phyloP scores from a whole-genome alignment of 2,329 filamentous ascomycete species.

The Laburnicola sp. region DNA sequence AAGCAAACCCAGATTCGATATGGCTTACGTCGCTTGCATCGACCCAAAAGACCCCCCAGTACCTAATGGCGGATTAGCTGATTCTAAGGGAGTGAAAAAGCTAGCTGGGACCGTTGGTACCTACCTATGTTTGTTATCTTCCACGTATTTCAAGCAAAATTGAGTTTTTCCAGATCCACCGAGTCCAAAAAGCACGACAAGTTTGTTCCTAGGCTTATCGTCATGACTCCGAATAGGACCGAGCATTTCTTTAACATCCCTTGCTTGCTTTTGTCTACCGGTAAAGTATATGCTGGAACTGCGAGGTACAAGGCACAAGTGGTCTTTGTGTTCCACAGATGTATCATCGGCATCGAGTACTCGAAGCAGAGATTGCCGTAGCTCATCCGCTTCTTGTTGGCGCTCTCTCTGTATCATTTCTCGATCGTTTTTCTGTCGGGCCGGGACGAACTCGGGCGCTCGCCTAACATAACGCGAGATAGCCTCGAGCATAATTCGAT shows the following conservation, averaged over 20 bases:
- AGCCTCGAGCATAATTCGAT: constrained; percentile 22
- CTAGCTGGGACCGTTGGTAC: constrained; percentile 13
- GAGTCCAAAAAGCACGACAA: constrained; percentile 44
- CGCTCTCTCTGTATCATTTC: constrained; percentile 17
- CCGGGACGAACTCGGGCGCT: constrained; percentile 17
- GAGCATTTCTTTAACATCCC: constrained; percentile 17
- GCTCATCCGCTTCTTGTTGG: constrained; percentile 20
- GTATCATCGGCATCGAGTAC: background rate
- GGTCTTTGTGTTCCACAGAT: constrained; percentile 12
- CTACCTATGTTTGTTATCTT: constrained; percentile 42
- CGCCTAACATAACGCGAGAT: constrained; percentile 21
- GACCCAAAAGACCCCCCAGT: constrained; percentile 46
- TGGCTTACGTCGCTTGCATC: constrained; percentile 34
- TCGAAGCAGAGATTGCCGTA: constrained; percentile 10
- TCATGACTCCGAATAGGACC: constrained; percentile 10
- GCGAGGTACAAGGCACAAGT: constrained; percentile 27
- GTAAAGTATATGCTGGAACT: constrained; percentile 27
- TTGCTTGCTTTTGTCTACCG: constrained; percentile 21
- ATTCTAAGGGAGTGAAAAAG: too few relatives aligned
- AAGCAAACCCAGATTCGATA: constrained; percentile 27
- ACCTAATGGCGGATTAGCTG: constrained; percentile 15
- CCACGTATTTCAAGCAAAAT: constrained; percentile 44
- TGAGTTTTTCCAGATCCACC: constrained; percentile 49
- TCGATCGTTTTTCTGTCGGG: constrained; percentile 17
- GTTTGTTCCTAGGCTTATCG: constrained; percentile 21